Evolutionary conservation across 331 rosid genomes (phyloP), one percentile per base, ranked within the genome.

Genomic region (Dryas integrifolia): DNA sequence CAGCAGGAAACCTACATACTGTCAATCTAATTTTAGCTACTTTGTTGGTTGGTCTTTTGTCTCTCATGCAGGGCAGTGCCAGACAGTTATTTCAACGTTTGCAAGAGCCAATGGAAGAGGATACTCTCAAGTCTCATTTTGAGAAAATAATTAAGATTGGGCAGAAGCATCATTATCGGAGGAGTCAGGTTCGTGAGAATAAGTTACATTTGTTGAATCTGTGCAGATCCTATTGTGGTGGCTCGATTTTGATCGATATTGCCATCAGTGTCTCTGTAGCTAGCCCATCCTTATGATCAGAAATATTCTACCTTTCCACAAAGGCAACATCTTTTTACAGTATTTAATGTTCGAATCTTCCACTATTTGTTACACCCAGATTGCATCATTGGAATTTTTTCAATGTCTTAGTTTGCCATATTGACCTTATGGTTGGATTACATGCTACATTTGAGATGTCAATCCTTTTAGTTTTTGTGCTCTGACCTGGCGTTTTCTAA

Each of bases 31-130:
- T 56, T 21, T 52, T 67, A 50, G 71, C 72, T 70, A 59, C 30
- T 73, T 70, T 61, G 59, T 65, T 78, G 72, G 58, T 71, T 75
- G 46, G 74, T 58, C 50, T 82, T 76, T 63, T 41, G 75, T 3
- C 10, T 47, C 69, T 67, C 77, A 68, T 75, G 80, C 94, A 96
- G 99, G 99, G 99, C 58, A 96, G 99, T 85, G 99, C 99, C 58
- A 86, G 98, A 61, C 98, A 92, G 76, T 86, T 96, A 83, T 96
- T 96, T 87, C 97, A 90, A 81, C 92, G 94, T 60, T 81, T 96
- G 85, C 96, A 92, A 80, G 98, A 86, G 81, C 99, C 99, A 65
- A 81, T 90, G 98, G 99, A 96, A 82, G 99, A 96, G 84, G 98
- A 96, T 53, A 81, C 97, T 3, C 83, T 96, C 62, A 96, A 87